phyloP scores from a whole-genome alignment of 805 yeast genomes.

The Kodamaea sagamina region DNA sequence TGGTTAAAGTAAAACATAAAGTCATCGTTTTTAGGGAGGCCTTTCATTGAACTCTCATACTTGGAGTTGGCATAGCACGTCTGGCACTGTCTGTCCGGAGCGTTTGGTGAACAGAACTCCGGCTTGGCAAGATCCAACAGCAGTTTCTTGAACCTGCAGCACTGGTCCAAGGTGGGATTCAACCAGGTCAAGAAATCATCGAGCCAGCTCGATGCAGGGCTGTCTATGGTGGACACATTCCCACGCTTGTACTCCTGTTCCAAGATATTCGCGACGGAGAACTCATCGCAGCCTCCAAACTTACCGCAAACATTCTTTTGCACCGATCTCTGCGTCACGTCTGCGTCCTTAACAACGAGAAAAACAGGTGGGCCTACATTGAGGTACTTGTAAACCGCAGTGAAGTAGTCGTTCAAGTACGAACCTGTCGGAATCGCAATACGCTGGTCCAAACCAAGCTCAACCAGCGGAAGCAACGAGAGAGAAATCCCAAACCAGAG shows the following conservation, averaged over 20 bases:
- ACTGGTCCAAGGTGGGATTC: constrained; percentile 82
- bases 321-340: constrained; percentile 57
- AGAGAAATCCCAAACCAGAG: constrained; percentile 69
- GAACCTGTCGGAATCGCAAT: constrained; percentile 84
- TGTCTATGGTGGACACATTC: constrained; percentile 63
- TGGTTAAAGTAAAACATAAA: constrained; percentile 71
- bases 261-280: constrained; percentile 74
- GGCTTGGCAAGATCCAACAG: constrained; percentile 24
- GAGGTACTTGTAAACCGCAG: constrained; percentile 69
- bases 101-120: constrained; percentile 66
- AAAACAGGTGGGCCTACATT: constrained; percentile 92
- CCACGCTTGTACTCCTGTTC: constrained; percentile 82
- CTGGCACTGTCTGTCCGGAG: constrained; percentile 71
- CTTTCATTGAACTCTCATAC: constrained; percentile 76
- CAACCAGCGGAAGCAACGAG: constrained; percentile 58
- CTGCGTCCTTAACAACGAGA: constrained; percentile 71
- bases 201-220: constrained; percentile 89
- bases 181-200: constrained; percentile 88
- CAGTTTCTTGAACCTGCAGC: constrained; percentile 72
- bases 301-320: constrained; percentile 86
- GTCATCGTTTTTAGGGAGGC: constrained; percentile 72
- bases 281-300: constrained; percentile 79
- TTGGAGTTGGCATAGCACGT: constrained; percentile 65
- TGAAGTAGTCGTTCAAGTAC: constrained; percentile 76
- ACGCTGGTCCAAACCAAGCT: constrained; percentile 86